Evolutionary conservation across 176 grass and related monocot species (phyloP).

Genomic region (Lolium perenne): DNA sequence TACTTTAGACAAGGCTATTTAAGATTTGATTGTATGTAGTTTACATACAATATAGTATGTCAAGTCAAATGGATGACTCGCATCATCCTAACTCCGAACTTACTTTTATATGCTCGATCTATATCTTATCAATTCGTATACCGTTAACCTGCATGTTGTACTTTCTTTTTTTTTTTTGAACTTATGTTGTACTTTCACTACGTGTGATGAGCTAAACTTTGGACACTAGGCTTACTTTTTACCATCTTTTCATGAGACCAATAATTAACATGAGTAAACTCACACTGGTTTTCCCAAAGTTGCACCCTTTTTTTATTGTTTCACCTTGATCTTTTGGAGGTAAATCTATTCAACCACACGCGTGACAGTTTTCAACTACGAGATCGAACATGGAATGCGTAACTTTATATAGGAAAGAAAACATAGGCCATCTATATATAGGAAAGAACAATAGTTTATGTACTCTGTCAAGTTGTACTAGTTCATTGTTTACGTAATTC

Average conservation of each 20-base stretch:
- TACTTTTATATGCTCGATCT: constrained; percentile 49
- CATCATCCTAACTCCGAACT: constrained; percentile 33
- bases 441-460: constrained; percentile 38
- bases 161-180: too few relatives aligned
- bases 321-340: constrained; percentile 42
- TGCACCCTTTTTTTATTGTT: constrained; percentile 41
- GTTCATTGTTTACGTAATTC: constrained; percentile 47
- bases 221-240: constrained; percentile 56
- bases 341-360: constrained; percentile 35
- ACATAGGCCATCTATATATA: constrained; percentile 22
- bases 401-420: constrained; percentile 41
- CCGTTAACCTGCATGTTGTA: constrained; percentile 50
- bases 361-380: constrained; percentile 45
- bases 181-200: constrained; percentile 54
- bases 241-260: constrained; percentile 55
- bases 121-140: constrained; percentile 42
- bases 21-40: constrained; percentile 49
- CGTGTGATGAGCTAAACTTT: constrained; percentile 55
- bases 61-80: constrained; percentile 62
- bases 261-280: constrained; percentile 57
- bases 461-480: constrained; percentile 39
- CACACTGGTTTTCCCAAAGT: constrained; percentile 37
- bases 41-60: constrained; percentile 51
- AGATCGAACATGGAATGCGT: constrained; percentile 31
- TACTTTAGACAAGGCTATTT: constrained; percentile 44